Conservation (phyloP, 2,329 filamentous ascomycete species). For the Juglanconis juglandina region DNA sequence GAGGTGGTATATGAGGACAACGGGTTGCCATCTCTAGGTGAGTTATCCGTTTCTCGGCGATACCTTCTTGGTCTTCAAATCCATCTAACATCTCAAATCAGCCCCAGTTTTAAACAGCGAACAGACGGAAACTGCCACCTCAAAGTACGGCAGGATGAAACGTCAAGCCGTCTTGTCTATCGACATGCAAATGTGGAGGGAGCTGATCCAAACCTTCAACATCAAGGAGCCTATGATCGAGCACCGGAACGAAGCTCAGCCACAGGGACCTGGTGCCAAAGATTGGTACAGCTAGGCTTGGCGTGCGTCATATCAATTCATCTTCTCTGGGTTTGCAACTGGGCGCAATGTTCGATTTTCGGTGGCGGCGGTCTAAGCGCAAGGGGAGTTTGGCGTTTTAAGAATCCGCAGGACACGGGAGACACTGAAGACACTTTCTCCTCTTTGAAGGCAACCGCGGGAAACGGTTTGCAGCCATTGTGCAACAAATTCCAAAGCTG, state of each 20-base stretch:
- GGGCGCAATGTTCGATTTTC: background rate
- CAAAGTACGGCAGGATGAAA: slow-evolving; percentile 54
- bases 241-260: slow-evolving; percentile 64
- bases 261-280: slow-evolving; percentile 49
- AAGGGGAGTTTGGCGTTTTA: background rate
- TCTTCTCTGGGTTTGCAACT: background rate
- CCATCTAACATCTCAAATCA: background rate
- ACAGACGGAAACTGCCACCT: slow-evolving; percentile 41
- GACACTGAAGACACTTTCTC: background rate
- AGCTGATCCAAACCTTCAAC: slow-evolving; percentile 71
- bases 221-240: slow-evolving; percentile 80
- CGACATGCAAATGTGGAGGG: slow-evolving; percentile 79
- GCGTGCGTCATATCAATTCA: background rate
- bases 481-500: background rate
- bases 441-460: background rate
- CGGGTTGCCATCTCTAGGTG: slow-evolving; percentile 76
- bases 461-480: background rate
- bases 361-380: background rate
- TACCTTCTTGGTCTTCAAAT: background rate
- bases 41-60: slow-evolving; percentile 29
- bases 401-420: too few relatives aligned
- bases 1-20: slow-evolving; percentile 70
- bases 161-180: slow-evolving; percentile 87
- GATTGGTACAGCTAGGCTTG: slow-evolving; percentile 60
- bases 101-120: slow-evolving; percentile 4